A percentile compares a stretch with the other conserved stretches of the same genome.
These are phyloP conservation scores for Sedum album DNA, from an alignment of 164 flowering plant species.

Conservation along the genomic window DNA sequence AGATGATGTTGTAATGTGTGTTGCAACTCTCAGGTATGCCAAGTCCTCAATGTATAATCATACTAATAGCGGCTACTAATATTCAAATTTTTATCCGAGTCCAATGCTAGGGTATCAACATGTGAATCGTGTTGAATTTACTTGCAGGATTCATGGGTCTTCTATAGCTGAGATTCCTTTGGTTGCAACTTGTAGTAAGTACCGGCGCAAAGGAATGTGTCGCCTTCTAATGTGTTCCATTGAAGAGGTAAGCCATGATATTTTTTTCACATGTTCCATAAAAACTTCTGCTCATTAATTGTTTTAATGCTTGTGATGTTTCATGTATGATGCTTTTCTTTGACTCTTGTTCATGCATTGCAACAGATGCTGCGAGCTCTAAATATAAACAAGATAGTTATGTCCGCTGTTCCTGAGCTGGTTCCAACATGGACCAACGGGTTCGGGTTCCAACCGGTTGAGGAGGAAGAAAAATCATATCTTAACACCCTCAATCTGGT, in stretches of 20 bases:
- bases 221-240: conserved; percentile 65
- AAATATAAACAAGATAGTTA: background rate
- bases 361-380: background rate
- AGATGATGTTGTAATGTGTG: conserved; percentile 65
- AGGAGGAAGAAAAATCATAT: background rate
- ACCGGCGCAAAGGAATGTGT: conserved; percentile 94
- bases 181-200: conserved; percentile 76
- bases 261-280: background rate
- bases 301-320: background rate
- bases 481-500: background rate
- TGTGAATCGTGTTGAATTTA: too few relatives aligned
- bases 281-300: background rate
- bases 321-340: background rate
- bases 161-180: conserved; percentile 92
- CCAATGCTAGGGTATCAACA: background rate
- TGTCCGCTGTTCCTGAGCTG: background rate
- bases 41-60: background rate
- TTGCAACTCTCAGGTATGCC: conserved; percentile 81
- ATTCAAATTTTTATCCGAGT: background rate
- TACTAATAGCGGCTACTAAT: background rate
- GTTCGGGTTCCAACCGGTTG: background rate
- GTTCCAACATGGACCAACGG: conserved; percentile 1
- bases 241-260: conserved; percentile 52
- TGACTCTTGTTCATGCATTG: background rate
- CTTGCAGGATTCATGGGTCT: conserved; percentile 74